A percentile compares a stretch with the other conserved stretches of the same genome.
Evolutionary conservation across 2,329 filamentous ascomycete genomes (phyloP).

Genomic region (Lithohypha guttulata): DNA sequence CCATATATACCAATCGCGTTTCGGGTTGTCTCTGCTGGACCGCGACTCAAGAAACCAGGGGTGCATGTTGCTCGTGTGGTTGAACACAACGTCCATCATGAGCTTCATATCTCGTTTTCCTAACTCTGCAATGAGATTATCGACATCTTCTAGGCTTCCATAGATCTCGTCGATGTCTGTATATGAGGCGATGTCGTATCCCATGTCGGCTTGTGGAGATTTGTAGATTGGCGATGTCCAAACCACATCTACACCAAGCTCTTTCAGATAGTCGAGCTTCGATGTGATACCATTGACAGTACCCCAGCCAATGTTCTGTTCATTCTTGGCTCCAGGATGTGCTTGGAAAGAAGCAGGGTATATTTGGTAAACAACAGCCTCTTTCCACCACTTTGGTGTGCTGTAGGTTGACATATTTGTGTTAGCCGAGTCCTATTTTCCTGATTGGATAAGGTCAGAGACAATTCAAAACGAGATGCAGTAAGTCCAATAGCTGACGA

Average conservation of each 20-base stretch:
- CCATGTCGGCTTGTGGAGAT: conserved; percentile 43
- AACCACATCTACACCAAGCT: conserved; percentile 52
- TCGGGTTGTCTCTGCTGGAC: conserved; percentile 50
- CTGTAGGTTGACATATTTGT: conserved; percentile 2
- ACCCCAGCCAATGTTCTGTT: conserved; percentile 46
- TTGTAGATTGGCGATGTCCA: conserved; percentile 45
- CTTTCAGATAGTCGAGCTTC: conserved; percentile 52
- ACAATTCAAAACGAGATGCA: not conserved
- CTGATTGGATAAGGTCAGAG: not conserved
- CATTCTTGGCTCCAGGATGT: conserved; percentile 30
- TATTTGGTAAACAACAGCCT: conserved; percentile 48
- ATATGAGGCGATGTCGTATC: conserved; percentile 37
- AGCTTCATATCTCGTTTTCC: conserved; percentile 38
- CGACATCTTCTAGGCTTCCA: conserved; percentile 37
- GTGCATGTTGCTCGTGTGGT: conserved; percentile 32
- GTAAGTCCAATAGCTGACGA: too few species aligned
- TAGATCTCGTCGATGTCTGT: conserved; percentile 38
- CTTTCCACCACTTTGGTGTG: conserved; percentile 43
- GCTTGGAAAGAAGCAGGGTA: conserved; percentile 45
- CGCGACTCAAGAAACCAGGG: conserved; percentile 60
- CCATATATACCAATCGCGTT: conserved; percentile 59
- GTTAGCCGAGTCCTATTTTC: too few species aligned
- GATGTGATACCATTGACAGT: conserved; percentile 56
- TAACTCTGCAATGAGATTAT: conserved; percentile 33
- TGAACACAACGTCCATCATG: conserved; percentile 40